These are phyloP conservation scores for Piper longum DNA, from an alignment of 164 flowering plant genomes.

Conservation along the genomic window DNA sequence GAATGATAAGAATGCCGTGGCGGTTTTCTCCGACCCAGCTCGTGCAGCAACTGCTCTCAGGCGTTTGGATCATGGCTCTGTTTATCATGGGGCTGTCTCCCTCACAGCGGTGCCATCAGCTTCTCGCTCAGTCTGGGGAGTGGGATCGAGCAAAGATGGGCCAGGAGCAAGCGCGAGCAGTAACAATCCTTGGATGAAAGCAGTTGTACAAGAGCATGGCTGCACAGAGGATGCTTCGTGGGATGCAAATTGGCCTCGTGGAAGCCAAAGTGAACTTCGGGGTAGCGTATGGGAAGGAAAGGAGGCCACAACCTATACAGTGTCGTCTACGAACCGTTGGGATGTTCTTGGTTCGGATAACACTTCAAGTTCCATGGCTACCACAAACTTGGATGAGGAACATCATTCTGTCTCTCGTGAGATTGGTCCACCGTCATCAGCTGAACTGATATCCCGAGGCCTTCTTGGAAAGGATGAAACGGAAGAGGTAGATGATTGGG, in stretches of 20 bases:
- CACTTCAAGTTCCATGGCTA: conserved; percentile 13
- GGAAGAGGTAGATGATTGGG: conserved; percentile 88
- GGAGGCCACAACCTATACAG: conserved; percentile 25
- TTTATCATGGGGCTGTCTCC: conserved; percentile 55
- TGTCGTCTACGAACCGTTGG: conserved; percentile 48
- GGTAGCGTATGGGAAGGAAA: conserved; percentile 34
- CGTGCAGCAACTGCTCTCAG: conserved; percentile 96
- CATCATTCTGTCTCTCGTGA: background rate
- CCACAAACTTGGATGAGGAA: conserved; percentile 4
- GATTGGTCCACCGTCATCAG: conserved; percentile 3
- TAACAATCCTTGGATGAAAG: conserved; percentile 74
- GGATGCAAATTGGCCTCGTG: conserved; percentile 38
- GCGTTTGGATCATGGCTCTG: conserved; percentile 89
- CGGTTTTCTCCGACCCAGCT: conserved; percentile 78
- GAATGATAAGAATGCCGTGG: conserved; percentile 89
- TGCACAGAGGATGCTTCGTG: conserved; percentile 44
- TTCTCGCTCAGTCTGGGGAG: conserved; percentile 45
- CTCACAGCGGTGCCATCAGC: conserved; percentile 18
- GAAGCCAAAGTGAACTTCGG: conserved; percentile 17
- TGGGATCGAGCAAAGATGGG: conserved; percentile 22
- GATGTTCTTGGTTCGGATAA: conserved; percentile 35
- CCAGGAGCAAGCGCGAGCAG: conserved; percentile 16
- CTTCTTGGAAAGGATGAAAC: conserved; percentile 8
- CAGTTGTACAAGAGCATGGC: conserved; percentile 40
- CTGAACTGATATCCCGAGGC: conserved; percentile 11